Conservation (phyloP, 306 rosid species). For the Acacia crassicarpa region DNA sequence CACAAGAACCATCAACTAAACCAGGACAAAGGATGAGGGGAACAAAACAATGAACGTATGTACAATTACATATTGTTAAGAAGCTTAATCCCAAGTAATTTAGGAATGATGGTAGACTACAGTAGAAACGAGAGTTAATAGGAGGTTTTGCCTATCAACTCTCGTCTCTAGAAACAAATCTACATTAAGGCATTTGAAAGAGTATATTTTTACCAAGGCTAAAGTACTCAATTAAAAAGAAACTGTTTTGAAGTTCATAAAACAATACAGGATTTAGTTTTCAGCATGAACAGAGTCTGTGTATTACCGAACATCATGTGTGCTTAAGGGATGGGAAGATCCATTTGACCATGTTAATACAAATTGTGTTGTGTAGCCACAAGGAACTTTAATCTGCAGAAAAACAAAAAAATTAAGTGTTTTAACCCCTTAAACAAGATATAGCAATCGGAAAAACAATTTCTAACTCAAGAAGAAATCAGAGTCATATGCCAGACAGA, state of each 20-base stretch:
- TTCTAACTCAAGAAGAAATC: neutral
- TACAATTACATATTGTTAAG: neutral
- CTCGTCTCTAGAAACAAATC: neutral
- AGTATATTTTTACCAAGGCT: slow-evolving; percentile 4
- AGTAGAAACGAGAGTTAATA: neutral
- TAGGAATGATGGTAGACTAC: neutral
- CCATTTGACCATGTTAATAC: slow-evolving; percentile 78
- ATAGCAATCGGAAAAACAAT: slow-evolving; percentile 13
- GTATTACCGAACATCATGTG: slow-evolving; percentile 66
- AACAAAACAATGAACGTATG: neutral
- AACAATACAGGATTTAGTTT: slow-evolving; percentile 3
- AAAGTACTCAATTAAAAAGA: neutral
- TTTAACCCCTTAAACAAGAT: slow-evolving; percentile 17
- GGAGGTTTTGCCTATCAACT: neutral
- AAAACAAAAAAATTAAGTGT: slow-evolving; percentile 26
- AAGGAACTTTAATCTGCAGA: slow-evolving; percentile 87
- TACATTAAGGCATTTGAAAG: neutral
- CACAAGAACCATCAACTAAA: neutral
- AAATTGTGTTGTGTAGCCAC: slow-evolving; percentile 75
- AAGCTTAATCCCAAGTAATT: neutral
- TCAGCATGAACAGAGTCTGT: slow-evolving; percentile 9
- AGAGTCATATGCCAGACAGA: slow-evolving; percentile 6
- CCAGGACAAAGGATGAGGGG: neutral
- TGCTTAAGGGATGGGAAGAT: slow-evolving; percentile 73
- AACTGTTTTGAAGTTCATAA: neutral